Base-by-base conservation (phyloP, 2,329 filamentous ascomycete genomes). In the Ascosphaera apis region DNA sequence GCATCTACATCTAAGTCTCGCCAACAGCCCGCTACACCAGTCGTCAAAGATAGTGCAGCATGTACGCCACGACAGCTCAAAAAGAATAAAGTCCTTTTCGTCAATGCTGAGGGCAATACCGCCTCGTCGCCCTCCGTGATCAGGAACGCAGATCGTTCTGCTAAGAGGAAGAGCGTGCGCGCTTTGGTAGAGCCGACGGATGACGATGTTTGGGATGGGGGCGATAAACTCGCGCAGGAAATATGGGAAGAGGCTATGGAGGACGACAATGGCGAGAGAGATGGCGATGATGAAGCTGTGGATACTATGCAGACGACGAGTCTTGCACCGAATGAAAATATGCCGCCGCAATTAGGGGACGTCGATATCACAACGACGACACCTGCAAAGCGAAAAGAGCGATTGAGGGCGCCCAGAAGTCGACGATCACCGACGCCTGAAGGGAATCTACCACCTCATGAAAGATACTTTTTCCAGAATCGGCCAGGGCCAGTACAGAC, bases 381-480 rank as follows among this genome's bases (percentile, higher is more conserved):
- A 15, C 64, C 67, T 16, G 63, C 66, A 11, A 70, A 67, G 44
- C 58, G 63, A 41, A 54, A 60, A 38, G 65, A 63, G 35, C 58
- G 67, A 47, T 69, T 69, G 0, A 71, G 67, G 44, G 62, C 62
- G 39, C 61, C 53, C 38, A 58, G 55, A 46, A 66, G 69, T 43
- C 69, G 72, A 46, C 71, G 69, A 38, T 81, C 78, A 4, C 78
- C 79, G 1, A 83, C 78, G 3, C 82, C 82, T 2, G 81, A 86
- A 13, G 67, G 72, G 36, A 70, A 92, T 46, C 65, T 95, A 2
- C 79, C 84, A 3, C 66, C 84, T 0, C 81, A 93, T 49, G 88
- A 95, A 53, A 69, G 78, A 44, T 98, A 91, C 59, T 95, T 98
- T 53, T 80, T 76, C 49, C 81, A 95, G 49, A 93, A 91, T 51